These are phyloP conservation scores for Candida sakaeoensis DNA, from an alignment of 805 yeast species.

Conservation along the genomic window DNA sequence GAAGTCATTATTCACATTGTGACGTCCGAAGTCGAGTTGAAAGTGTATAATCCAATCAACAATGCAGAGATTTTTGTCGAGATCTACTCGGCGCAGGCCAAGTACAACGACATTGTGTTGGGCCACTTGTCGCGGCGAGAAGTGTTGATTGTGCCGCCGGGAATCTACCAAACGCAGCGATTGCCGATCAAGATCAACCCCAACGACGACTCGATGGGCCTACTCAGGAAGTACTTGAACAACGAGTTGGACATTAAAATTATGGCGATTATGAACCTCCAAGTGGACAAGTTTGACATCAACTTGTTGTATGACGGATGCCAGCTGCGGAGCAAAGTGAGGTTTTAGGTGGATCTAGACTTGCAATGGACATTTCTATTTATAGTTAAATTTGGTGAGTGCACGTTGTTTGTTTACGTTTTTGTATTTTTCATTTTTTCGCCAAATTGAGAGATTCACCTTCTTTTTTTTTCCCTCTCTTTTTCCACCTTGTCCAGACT, in stretches of 20 bases:
- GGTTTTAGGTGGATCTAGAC: constrained; percentile 7
- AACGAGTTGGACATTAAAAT: constrained; percentile 49
- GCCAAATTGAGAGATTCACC: constrained; percentile 4
- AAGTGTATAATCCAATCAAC: constrained; percentile 50
- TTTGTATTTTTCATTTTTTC: constrained; percentile 1
- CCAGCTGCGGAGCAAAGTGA: constrained; percentile 40
- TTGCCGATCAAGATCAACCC: constrained; percentile 46
- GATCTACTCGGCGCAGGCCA: constrained; percentile 46
- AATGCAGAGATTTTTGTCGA: constrained; percentile 44
- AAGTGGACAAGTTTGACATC: constrained; percentile 36
- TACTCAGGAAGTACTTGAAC: constrained; percentile 47
- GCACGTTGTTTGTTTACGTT: not conserved
- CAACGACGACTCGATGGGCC: constrained; percentile 46
- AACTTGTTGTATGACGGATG: constrained; percentile 45
- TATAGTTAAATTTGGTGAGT: not conserved
- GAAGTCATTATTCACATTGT: constrained; percentile 53
- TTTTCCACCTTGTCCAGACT: too few relatives aligned
- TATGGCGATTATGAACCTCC: constrained; percentile 38
- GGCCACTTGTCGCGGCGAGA: constrained; percentile 45
- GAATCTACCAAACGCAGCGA: constrained; percentile 46
- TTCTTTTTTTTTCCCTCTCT: too few relatives aligned
- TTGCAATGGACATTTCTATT: constrained; percentile 1
- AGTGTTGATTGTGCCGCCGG: constrained; percentile 47
- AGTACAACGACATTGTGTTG: constrained; percentile 41
- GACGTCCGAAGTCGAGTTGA: constrained; percentile 51